Percentiles rank a stretch among this genome's conserved stretches.
Evolutionary conservation across 805 yeast genomes (phyloP).

Genomic region (Wickerhamomyces alni): DNA sequence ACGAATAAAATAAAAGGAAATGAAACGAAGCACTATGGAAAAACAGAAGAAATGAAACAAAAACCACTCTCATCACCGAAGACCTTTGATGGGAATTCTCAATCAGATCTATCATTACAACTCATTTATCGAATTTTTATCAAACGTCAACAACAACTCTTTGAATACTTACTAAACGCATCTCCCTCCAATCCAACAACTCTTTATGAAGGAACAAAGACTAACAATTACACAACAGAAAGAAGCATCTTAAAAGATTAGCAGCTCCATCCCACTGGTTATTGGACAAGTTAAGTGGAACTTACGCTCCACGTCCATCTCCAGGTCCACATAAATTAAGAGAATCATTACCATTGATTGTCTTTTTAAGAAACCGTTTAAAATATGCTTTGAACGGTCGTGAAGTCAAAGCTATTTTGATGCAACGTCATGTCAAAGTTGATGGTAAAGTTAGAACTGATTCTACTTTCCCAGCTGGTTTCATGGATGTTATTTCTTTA

Average conservation of each 20-base stretch:
- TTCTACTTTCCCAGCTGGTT: conserved; percentile 98
- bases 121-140: no score
- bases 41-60: no score
- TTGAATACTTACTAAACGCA: no score
- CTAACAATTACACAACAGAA: conserved; percentile 42
- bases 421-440: conserved; percentile 97
- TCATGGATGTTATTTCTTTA: conserved; percentile 96
- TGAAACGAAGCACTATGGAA: no score
- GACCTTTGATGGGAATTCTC: no score
- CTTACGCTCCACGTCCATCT: conserved; percentile 99
- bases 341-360: conserved; percentile 95
- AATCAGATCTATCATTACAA: no score
- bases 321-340: conserved; percentile 99
- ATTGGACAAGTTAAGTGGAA: conserved; percentile 99
- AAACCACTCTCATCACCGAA: no score
- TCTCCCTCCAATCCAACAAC: background rate
- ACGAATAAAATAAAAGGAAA: no score
- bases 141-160: no score
- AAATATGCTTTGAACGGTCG: conserved; percentile 99
- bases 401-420: conserved; percentile 96
- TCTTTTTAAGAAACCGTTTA: conserved; percentile 96
- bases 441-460: conserved; percentile 99
- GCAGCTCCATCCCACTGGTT: conserved; percentile 99
- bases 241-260: conserved; percentile 98
- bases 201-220: background rate